These are phyloP conservation scores for Xerocomellus dryophilus DNA, from an alignment of 768 basidiomycete species.

Conservation along the genomic window DNA sequence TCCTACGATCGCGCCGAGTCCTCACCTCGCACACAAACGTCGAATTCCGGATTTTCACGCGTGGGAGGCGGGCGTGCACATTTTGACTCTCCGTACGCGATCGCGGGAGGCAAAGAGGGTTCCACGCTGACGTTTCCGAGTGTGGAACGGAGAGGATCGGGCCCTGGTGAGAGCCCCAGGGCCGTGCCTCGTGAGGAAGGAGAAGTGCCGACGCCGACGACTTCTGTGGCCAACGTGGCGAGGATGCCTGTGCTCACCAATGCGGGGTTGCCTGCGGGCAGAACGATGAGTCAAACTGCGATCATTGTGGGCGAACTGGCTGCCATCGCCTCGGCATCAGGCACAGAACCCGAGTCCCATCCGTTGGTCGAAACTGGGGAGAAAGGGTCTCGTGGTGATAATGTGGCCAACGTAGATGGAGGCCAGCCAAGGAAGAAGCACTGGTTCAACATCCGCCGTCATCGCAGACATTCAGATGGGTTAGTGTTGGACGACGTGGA, in stretches of 20 bases:
- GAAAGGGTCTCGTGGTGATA: slow-evolving; percentile 18
- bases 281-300: slow-evolving; percentile 81
- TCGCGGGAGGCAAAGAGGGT: slow-evolving; percentile 44
- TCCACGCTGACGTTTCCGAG: slow-evolving; percentile 70
- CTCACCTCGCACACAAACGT: slow-evolving; percentile 28
- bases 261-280: slow-evolving; percentile 50
- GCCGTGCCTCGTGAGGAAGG: slow-evolving; percentile 34
- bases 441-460: slow-evolving; percentile 66
- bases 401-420: slow-evolving; percentile 37
- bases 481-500: slow-evolving; percentile 33
- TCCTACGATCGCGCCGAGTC: slow-evolving; percentile 28
- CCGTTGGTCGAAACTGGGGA: slow-evolving; percentile 20
- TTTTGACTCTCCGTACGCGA: slow-evolving; percentile 82
- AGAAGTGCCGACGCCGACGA: slow-evolving; percentile 39
- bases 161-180: slow-evolving; percentile 21
- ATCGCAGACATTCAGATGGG: slow-evolving; percentile 59
- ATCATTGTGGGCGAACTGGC: slow-evolving; percentile 66
- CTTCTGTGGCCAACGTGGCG: slow-evolving; percentile 47
- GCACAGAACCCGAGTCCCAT: slow-evolving; percentile 18
- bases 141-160: slow-evolving; percentile 42
- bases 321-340: slow-evolving; percentile 22
- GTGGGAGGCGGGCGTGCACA: slow-evolving; percentile 87
- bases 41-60: slow-evolving; percentile 72
- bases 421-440: slow-evolving; percentile 57
- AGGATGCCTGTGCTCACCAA: slow-evolving; percentile 37